Evolutionary conservation across 139 green algal species (phyloP).

Genomic region (Ettlia oleoabundans): DNA sequence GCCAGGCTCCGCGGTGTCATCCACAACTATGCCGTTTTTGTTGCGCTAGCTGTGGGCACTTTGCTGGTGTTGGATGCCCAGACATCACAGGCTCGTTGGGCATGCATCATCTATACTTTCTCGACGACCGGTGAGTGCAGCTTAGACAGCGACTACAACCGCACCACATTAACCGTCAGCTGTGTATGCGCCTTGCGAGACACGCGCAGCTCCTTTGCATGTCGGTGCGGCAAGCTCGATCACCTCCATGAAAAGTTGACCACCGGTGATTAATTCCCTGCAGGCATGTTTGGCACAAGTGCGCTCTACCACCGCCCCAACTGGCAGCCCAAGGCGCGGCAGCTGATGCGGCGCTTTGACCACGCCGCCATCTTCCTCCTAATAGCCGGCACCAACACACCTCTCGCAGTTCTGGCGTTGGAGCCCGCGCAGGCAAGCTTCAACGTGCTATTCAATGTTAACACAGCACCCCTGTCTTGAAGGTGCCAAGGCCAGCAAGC

Average conservation of each 20-base stretch:
- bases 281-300: conserved; percentile 18
- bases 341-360: conserved; percentile 38
- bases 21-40: conserved; percentile 25
- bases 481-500: no score
- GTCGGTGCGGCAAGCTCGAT: no score
- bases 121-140: not conserved
- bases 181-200: no score
- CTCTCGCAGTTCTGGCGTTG: conserved; percentile 46
- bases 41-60: conserved; percentile 21
- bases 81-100: not conserved
- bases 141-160: no score
- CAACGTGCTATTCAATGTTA: no score
- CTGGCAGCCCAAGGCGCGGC: not conserved
- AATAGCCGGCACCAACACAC: conserved; percentile 63
- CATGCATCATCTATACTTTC: conserved; percentile 12
- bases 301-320: conserved; percentile 25
- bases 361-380: conserved; percentile 59
- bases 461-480: no score
- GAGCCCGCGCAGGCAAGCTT: not conserved
- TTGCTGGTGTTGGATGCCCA: conserved; percentile 19
- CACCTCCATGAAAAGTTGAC: no score
- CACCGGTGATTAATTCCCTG: no score
- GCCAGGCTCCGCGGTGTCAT: conserved; percentile 12
- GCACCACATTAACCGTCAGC: no score
- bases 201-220: no score